Percentiles rank a stretch among this genome's conserved stretches.
These are phyloP conservation scores for Chrysosphaeria jannelii DNA, from an alignment of 2,329 filamentous ascomycete species.

Conservation along the genomic window DNA sequence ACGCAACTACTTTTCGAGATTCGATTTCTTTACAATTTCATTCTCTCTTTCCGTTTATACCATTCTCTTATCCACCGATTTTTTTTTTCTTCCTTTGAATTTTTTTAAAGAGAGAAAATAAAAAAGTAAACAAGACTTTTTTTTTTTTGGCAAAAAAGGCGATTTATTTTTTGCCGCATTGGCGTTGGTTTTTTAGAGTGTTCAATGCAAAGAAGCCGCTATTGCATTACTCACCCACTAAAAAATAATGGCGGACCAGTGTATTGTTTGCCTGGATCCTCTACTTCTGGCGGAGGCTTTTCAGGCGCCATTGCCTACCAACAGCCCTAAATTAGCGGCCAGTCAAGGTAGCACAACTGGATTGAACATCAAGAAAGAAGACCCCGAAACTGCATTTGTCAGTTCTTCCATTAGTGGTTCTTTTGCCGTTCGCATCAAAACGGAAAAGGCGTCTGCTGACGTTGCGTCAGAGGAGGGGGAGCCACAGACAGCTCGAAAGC, in stretches of 20 bases:
- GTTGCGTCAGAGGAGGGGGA: not conserved
- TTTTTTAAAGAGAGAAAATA: not conserved
- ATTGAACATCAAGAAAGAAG: too few relatives aligned
- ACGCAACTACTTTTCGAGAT: not conserved
- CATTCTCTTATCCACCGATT: not conserved
- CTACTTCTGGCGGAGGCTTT: slow-evolving; percentile 11
- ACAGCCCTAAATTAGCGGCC: slow-evolving; percentile 1
- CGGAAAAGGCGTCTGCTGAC: not conserved
- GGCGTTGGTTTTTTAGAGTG: too few relatives aligned
- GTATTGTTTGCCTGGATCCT: slow-evolving; percentile 38
- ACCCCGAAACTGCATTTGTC: slow-evolving; percentile 1
- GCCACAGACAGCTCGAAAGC: slow-evolving; percentile 6
- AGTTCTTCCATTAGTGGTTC: not conserved
- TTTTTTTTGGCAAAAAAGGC: too few relatives aligned
- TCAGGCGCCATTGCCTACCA: slow-evolving; percentile 5
- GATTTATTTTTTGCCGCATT: slow-evolving; percentile 1
- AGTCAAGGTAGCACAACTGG: slow-evolving; percentile 2
- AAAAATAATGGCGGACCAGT: slow-evolving; percentile 25
- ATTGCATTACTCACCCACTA: slow-evolving; percentile 2
- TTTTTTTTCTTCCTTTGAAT: not conserved
- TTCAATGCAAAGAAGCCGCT: slow-evolving; percentile 5
- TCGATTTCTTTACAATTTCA: not conserved
- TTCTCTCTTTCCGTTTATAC: slow-evolving; percentile 1
- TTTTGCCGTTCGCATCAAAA: not conserved
- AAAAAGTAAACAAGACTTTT: not conserved